Base-by-base conservation (phyloP, 2,329 filamentous ascomycete genomes). In the Colletotrichum noveboracense region DNA sequence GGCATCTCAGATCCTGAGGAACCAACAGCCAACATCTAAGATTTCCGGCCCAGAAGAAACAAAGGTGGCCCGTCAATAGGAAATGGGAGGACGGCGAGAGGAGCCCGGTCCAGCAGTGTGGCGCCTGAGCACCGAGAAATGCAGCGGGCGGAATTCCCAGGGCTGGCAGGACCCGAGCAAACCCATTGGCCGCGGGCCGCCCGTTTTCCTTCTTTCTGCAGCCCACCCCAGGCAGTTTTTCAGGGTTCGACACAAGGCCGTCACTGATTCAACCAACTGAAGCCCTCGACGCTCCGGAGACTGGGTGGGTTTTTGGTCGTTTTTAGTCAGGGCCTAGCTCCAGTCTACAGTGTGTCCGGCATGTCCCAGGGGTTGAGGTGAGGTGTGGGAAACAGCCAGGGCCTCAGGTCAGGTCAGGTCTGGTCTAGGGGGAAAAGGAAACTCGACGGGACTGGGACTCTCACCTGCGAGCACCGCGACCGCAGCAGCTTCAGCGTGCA, bases 31-130 rank as follows among this genome's bases (percentile, higher is more conserved):
- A 34, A 58, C 26, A 64, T 66, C 61, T 36, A 16, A 34, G 55
- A 61, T 56, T 48, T 60, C 43, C n/a, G 43, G 52, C 62, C 38
- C 55, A 72, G 69, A 30, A 30, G 26, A 70, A 62, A 30, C 13
- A 52, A 43, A 69, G 32, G 48, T 67, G 48, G n/a, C 36, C 36
- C 36, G 36, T 26, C 65, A 24, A 55, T 56, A 48, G 70, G 73
- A 75, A 73, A 75, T 73, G 13, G 73, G 32, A 73, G 73, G 73
- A 68, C 18, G 32, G 55, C 48, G 43, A n/a, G 69, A 73, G 73
- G 70, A 60, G 72, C 43, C 56, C 14, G 48, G 14, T 6, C 52
- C 48, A 71, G 61, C 21, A 18, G 56, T 74, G 67, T 74, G 71
- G 71, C 72, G 66, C 67, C 61, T 52, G 43, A 55, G 55, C 38